Conservation (phyloP, 331 rosid species). For the Telfairia occidentalis region DNA sequence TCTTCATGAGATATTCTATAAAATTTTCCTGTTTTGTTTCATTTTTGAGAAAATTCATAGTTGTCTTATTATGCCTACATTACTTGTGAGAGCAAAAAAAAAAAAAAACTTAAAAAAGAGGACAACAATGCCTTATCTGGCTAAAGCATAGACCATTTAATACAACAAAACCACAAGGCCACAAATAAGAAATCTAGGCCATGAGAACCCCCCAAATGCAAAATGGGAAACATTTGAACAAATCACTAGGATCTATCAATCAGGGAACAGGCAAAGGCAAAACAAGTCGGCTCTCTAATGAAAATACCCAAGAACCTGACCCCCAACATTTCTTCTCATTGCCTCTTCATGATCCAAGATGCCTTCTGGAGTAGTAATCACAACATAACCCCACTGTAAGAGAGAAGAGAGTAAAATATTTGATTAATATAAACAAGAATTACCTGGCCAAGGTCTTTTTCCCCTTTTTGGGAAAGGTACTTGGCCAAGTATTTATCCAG, state of each 20-base stretch:
- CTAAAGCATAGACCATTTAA: background rate
- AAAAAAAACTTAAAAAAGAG: no score
- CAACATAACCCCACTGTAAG: conserved; percentile 97
- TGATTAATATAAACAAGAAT: background rate
- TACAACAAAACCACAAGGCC: background rate
- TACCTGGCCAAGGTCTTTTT: background rate
- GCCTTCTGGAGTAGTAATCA: conserved; percentile 84
- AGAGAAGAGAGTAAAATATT: background rate
- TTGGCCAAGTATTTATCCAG: background rate
- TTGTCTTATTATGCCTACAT: background rate
- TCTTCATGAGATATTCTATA: no score
- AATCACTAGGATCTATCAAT: background rate
- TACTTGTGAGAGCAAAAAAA: background rate
- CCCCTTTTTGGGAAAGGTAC: no score
- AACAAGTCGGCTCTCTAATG: conserved; percentile 21
- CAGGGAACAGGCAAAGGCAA: background rate
- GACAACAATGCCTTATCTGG: background rate
- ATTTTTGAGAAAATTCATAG: background rate
- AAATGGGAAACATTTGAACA: background rate
- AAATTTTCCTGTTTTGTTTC: no score
- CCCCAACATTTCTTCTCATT: conserved; percentile 52
- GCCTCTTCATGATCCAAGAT: conserved; percentile 90
- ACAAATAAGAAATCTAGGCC: background rate
- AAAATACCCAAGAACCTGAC: conserved; percentile 76
- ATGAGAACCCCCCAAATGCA: conserved; percentile 3